Evolutionary conservation across 352 stramenopile genomes (phyloP), one percentile per base, ranked within the genome.

Genomic region (Phytophthora pluvialis): DNA sequence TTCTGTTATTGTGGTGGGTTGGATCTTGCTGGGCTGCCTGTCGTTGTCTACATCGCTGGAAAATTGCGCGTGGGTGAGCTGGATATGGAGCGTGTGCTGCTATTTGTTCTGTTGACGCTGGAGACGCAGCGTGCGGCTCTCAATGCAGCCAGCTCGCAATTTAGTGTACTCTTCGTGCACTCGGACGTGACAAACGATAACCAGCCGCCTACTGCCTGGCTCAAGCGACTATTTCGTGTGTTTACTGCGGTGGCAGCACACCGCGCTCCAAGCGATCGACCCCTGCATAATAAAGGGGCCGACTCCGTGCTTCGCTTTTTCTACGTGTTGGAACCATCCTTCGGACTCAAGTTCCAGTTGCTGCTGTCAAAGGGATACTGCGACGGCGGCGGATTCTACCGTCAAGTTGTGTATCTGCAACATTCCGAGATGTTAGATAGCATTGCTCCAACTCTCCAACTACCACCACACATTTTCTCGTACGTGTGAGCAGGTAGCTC

Each of bases 121-220:
- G 85, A 93, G 50, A 64, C 67, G 2, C 60, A 73, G 25, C 45
- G 51, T 32, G 28, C 59, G 4, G 58, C 46, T 56, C 48, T 92
- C 10, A 81, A 74, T 10, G 72, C 89, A 13, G 81, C 73, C 6
- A 61, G 42, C 21, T 36, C 59, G 10, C 53, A 73, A 10, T 94
- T 88, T 78, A 91, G 76, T 31, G 60, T 93, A 21, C 61, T 96
- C 5, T 94, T 90, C 60, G 71, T 94, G 26, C 80, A 93, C 47
- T 56, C 68, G 5, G 70, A 70, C 11, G 72, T 78, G 13, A 73
- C 45, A 36, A 64, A 72, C 18, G 81, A 86, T 10, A 88, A 86
- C 47, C 74, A 93, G 52, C 77, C 80, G 21, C 77, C 64, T 1
- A 72, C 78, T 13, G 60, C 78, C 39, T 96, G 88, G 88, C 65